Evolutionary conservation across 202 grass and related monocot genomes (phyloP), one percentile per base, ranked within the genome.

Genomic region (Setaria italica): DNA sequence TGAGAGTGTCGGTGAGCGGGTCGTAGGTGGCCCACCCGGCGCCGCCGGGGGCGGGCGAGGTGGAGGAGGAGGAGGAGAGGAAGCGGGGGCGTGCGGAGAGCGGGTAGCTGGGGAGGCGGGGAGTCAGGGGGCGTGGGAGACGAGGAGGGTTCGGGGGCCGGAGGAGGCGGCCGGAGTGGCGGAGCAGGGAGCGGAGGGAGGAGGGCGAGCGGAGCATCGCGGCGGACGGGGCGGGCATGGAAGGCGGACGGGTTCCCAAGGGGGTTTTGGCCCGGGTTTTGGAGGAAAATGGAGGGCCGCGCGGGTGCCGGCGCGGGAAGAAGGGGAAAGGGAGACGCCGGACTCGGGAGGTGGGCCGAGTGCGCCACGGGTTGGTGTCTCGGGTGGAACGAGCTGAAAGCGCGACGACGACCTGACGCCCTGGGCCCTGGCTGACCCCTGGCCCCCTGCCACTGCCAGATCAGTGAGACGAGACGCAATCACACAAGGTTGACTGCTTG

Each of bases 231-330:
- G 6, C 49, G 57, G 32, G 69, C 83, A 90, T 68, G 74, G 80
- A 69, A 34, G 7, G 17, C 4, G 46, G 9, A 45, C 14, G 20
- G 46, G 21, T 37, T 21, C 54, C 7, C 19, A 2, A 12, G 53
- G 51, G 73, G 51, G 66, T 72, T 82, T 60, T 21, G 55, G 49
- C 50, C n/a, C 66, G 78, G 83, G 68, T 54, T 88, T 88, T 84
- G 30, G n/a, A 2, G 42, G 34, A 33, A 57, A 63, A 51, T 51
- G 70, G 29, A 5, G 29, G 0, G 7, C 21, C 13, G 57, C 39
- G 20, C 42, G 82, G 11, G 69, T 15, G 55, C 19, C 78, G 88
- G 78, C 63, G 83, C 64, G 88, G 83, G 62, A 81, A 56, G 54
- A 13, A 11, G 45, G 10, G 46, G 81, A 56, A 33, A 19, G 10